Percentiles rank a stretch among this genome's conserved stretches.
These are phyloP conservation scores for Cryptococcus hybrid DNA, from an alignment of 1,284 basidiomycete species.

Conservation along the genomic window DNA sequence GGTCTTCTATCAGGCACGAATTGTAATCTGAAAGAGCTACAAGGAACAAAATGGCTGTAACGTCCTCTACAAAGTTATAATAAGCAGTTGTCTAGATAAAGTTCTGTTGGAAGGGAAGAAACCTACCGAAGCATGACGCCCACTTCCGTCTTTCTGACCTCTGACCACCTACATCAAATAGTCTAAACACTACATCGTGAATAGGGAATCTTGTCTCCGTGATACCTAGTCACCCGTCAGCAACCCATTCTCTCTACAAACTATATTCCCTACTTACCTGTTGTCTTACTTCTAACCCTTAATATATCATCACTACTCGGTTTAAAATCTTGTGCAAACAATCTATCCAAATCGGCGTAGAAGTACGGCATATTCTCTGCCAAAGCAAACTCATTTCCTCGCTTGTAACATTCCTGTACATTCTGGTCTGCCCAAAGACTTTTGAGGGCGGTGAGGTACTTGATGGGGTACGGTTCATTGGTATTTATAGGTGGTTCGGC, in stretches of 20 bases:
- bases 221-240: conserved; percentile 58
- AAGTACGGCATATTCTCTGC: conserved; percentile 55
- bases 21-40: conserved; percentile 94
- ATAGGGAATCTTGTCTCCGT: conserved; percentile 82
- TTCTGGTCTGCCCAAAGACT: conserved; percentile 74
- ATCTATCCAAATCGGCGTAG: conserved; percentile 69
- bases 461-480: conserved; percentile 56
- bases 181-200: conserved; percentile 53
- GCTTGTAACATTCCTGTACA: conserved; percentile 65
- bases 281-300: conserved; percentile 75
- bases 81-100: background rate
- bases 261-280: conserved; percentile 15
- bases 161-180: conserved; percentile 96
- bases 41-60: conserved; percentile 91
- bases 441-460: conserved; percentile 57
- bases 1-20: conserved; percentile 89
- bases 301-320: conserved; percentile 82
- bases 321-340: conserved; percentile 69
- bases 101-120: background rate
- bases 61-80: conserved; percentile 56
- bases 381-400: conserved; percentile 28
- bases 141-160: conserved; percentile 51
- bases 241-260: background rate
- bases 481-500: conserved; percentile 70
- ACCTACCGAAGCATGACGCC: conserved; percentile 66